Evolutionary conservation across 352 stramenopile species (phyloP).

Genomic region (Pythium apleroticum): DNA sequence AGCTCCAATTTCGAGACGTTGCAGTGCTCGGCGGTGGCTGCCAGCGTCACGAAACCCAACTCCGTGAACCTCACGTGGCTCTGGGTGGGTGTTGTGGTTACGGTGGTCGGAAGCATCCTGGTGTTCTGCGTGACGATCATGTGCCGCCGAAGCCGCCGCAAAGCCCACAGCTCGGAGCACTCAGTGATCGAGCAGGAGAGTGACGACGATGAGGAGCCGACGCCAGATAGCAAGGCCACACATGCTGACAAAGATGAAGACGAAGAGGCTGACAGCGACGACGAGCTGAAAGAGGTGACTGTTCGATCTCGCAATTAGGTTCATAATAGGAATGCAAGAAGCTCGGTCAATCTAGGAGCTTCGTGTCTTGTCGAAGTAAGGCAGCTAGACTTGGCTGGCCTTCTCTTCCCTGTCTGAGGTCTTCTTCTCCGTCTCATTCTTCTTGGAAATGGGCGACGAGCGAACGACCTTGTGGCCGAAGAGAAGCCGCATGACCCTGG

Average conservation of each 20-base stretch:
- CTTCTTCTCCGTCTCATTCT: too few relatives aligned
- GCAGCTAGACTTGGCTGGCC: neutral
- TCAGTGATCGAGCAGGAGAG: constrained; percentile 58
- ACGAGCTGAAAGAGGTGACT: constrained; percentile 16
- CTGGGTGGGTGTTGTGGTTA: constrained; percentile 49
- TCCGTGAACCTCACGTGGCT: constrained; percentile 37
- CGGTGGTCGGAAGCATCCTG: constrained; percentile 48
- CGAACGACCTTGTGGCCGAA: constrained; percentile 41
- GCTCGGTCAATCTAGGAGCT: too few relatives aligned
- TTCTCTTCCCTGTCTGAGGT: neutral
- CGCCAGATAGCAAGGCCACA: constrained; percentile 7
- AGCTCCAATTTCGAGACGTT: constrained; percentile 47
- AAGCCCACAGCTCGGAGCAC: constrained; percentile 36
- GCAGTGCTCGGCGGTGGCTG: constrained; percentile 36
- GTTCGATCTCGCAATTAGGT: constrained; percentile 8
- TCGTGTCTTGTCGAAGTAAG: too few relatives aligned
- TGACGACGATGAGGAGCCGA: constrained; percentile 44
- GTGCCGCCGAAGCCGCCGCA: constrained; percentile 46
- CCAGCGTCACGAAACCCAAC: constrained; percentile 11
- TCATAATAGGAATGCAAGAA: neutral
- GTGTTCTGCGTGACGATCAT: constrained; percentile 48
- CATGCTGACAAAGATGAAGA: constrained; percentile 39
- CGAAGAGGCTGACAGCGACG: constrained; percentile 20
- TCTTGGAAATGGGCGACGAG: neutral
- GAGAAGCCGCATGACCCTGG: constrained; percentile 46